phyloP scores from a whole-genome alignment of 2,329 filamentous ascomycete genomes.

The Talaromyces sp. region DNA sequence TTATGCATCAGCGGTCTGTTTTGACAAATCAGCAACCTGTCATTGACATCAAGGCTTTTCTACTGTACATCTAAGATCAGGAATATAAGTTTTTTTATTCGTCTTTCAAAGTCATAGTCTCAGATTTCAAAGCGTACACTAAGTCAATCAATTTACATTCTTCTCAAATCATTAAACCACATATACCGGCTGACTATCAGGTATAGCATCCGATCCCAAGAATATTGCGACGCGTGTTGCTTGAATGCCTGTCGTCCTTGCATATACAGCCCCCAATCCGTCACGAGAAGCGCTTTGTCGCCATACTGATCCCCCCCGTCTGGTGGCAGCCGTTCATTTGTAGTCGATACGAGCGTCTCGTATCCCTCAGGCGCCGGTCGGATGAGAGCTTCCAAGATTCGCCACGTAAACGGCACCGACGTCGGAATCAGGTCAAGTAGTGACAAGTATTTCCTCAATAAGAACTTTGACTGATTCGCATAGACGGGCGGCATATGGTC shows the following conservation, averaged over 20 bases:
- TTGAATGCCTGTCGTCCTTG: slow-evolving; percentile 37
- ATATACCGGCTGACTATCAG: slow-evolving; percentile 41
- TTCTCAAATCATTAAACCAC: slow-evolving; percentile 37
- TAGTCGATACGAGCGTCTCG: background rate
- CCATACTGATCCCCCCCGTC: slow-evolving; percentile 18
- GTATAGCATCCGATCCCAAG: slow-evolving; percentile 42
- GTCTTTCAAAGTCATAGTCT: no score
- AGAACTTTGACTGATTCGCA: slow-evolving; percentile 34
- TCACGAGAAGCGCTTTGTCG: slow-evolving; percentile 35
- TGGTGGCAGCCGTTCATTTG: background rate
- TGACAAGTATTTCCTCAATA: slow-evolving; percentile 40
- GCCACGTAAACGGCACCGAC: slow-evolving; percentile 33
- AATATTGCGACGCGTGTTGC: slow-evolving; percentile 40
- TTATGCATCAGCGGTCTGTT: slow-evolving; percentile 4
- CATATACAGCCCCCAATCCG: slow-evolving; percentile 36
- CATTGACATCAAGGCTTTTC: background rate
- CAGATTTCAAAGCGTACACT: no score
- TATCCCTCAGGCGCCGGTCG: slow-evolving; percentile 9
- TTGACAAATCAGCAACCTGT: background rate
- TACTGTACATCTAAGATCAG: background rate
- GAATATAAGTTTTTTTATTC: background rate
- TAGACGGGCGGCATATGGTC: slow-evolving; percentile 33
- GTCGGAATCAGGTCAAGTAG: slow-evolving; percentile 39
- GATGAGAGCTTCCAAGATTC: slow-evolving; percentile 24
- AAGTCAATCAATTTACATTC: slow-evolving; percentile 10